phyloP scores from a whole-genome alignment of 2,329 filamentous ascomycete species.

The Aphanocladium album region DNA sequence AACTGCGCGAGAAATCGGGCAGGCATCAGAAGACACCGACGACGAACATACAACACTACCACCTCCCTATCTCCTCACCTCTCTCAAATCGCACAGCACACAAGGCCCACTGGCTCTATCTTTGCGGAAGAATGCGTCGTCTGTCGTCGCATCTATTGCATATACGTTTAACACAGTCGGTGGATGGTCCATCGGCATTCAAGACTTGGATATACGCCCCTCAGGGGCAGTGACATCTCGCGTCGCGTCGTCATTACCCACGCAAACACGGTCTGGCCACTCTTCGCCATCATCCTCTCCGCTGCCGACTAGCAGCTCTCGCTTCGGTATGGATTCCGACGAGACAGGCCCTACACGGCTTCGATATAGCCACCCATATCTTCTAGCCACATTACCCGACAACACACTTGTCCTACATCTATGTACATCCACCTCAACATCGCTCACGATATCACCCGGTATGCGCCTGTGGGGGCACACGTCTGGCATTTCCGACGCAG shows the following conservation, averaged over 20 bases:
- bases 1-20: neutral
- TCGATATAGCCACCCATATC: constrained; percentile 75
- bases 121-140: constrained; percentile 59
- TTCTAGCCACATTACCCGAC: constrained; percentile 77
- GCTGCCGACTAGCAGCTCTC: constrained; percentile 1
- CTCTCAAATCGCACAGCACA: constrained; percentile 74
- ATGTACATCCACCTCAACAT: constrained; percentile 65
- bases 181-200: constrained; percentile 88
- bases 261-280: constrained; percentile 20
- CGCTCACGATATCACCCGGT: constrained; percentile 65
- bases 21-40: neutral
- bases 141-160: constrained; percentile 75
- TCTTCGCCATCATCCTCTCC: constrained; percentile 15
- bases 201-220: constrained; percentile 67
- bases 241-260: constrained; percentile 32
- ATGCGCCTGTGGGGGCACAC: constrained; percentile 87
- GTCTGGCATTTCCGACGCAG: constrained; percentile 78
- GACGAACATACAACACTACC: constrained; percentile 14
- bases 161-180: constrained; percentile 75
- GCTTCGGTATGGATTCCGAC: constrained; percentile 15
- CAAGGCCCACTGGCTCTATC: constrained; percentile 77
- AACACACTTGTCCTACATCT: constrained; percentile 83
- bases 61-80: constrained; percentile 56
- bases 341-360: constrained; percentile 53
- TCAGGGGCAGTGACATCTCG: constrained; percentile 31